These are phyloP conservation scores for Lolium rigidum DNA, from an alignment of 176 grass and related monocot genomes.

Conservation along the genomic window DNA sequence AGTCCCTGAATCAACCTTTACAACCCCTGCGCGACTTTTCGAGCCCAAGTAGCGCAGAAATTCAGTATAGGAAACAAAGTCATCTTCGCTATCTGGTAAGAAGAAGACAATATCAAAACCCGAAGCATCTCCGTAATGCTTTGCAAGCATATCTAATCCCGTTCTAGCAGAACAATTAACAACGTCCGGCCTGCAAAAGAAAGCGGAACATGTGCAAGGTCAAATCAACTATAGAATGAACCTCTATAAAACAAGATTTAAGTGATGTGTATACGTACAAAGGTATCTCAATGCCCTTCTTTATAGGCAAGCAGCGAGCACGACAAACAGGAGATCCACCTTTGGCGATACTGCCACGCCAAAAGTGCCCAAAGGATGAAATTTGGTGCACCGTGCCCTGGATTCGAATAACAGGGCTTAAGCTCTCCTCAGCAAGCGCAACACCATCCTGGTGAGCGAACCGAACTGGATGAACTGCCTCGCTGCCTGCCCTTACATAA, in stretches of 20 bases:
- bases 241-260: conserved; percentile 20
- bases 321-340: conserved; percentile 84
- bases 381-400: conserved; percentile 44
- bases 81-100: conserved; percentile 88
- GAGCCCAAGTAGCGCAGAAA: conserved; percentile 80
- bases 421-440: conserved; percentile 39
- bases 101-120: conserved; percentile 89
- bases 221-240: conserved; percentile 32
- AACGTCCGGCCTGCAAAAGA: conserved; percentile 64
- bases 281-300: conserved; percentile 68
- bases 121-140: conserved; percentile 72
- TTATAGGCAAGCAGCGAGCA: conserved; percentile 86
- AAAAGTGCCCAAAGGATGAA: conserved; percentile 60
- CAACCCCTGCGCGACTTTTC: conserved; percentile 93
- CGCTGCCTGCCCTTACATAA: conserved; percentile 46
- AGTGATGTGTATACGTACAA: conserved; percentile 64
- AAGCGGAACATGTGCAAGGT: conserved; percentile 30
- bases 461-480: conserved; percentile 25
- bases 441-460: conserved; percentile 48
- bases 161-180: conserved; percentile 91
- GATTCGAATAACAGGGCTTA: conserved; percentile 60
- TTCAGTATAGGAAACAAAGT: conserved; percentile 95
- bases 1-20: conserved; percentile 77
- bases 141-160: conserved; percentile 81
- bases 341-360: conserved; percentile 86